Base-by-base conservation (phyloP, 805 yeast species). In the Deakozyma indianensis region DNA sequence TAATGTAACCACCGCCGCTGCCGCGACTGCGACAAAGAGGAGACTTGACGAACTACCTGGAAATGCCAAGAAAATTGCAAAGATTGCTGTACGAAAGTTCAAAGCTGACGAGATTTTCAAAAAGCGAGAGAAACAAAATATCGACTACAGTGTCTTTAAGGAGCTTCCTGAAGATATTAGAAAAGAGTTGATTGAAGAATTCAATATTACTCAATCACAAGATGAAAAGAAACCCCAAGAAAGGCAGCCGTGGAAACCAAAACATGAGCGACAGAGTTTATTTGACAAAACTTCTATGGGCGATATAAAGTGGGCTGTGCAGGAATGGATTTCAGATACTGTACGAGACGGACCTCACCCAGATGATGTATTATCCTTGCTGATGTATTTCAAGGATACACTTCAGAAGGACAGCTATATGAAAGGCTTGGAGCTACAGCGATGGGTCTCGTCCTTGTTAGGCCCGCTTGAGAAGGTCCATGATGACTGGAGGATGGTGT, bases 81-180 rank as follows among this genome's bases (percentile, higher is more conserved):
- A n/a, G n/a, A n/a, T n/a, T n/a, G 21, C 59, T 45, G 29, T 48
- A 50, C 35, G 45, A 46, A 18, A 49, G n/a, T 25, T 41, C 35
- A 45, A 53, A 48, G 2, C 45, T 46, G 51, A 50, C 52, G 45
- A 43, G 32, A 46, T 54, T 16, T 29, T 49, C 16, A 47, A 45
- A 2, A 48, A 57, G 23, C 62, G 61, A 4, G 53, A 53, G 38
- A 53, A 18, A 1, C 22, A 16, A 20, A 40, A 72, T n/a, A 67
- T 80, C 28, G 86, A 85, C 53, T 68, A 77, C 71, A 74, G 71
- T 1, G 83, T 82, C 1, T 74, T 84, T 54, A 65, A 71, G 11
- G 73, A 70, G 42, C 61, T 87, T 5, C 96, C 96, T 0, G 53
- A 60, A 1, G 81, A 78, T 22, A 75, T 87, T 3, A 77, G 77